These are phyloP conservation scores for Wickerhamiella alocasiicola DNA, from an alignment of 805 yeast species.

Conservation along the genomic window DNA sequence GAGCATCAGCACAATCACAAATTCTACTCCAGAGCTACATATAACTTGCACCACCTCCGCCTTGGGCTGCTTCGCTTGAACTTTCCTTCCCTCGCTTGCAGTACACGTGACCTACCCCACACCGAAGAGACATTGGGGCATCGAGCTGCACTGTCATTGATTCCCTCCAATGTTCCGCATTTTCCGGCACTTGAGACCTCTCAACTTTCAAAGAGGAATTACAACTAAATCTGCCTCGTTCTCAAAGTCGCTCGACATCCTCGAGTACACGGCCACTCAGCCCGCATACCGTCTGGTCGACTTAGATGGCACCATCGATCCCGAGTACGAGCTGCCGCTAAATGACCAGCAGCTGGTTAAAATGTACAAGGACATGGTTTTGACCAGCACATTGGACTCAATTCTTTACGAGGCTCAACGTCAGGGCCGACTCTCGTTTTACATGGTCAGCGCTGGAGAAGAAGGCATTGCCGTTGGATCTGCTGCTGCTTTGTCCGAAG, in stretches of 20 bases:
- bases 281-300: conserved; percentile 23
- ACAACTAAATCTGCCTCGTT: too few relatives aligned
- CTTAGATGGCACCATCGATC: conserved; percentile 23
- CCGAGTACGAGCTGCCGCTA: conserved; percentile 19
- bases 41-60: too few relatives aligned
- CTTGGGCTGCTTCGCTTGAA: too few relatives aligned
- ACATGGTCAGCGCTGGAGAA: conserved; percentile 29
- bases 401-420: conserved; percentile 29
- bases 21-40: too few relatives aligned
- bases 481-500: conserved; percentile 24
- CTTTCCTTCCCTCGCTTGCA: too few relatives aligned
- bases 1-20: too few relatives aligned
- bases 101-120: too few relatives aligned
- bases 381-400: conserved; percentile 24
- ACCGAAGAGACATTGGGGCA: too few relatives aligned
- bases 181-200: too few relatives aligned
- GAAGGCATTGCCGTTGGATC: conserved; percentile 28
- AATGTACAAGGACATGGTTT: conserved; percentile 27
- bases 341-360: conserved; percentile 19
- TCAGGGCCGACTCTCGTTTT: conserved; percentile 27
- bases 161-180: too few relatives aligned
- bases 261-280: not conserved
- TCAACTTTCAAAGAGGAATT: too few relatives aligned
- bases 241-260: not conserved
- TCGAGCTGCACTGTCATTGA: too few relatives aligned